A percentile compares a stretch with the other conserved stretches of the same genome.
phyloP scores from a whole-genome alignment of 352 stramenopile species.

The Elongisporangium senticosum region DNA sequence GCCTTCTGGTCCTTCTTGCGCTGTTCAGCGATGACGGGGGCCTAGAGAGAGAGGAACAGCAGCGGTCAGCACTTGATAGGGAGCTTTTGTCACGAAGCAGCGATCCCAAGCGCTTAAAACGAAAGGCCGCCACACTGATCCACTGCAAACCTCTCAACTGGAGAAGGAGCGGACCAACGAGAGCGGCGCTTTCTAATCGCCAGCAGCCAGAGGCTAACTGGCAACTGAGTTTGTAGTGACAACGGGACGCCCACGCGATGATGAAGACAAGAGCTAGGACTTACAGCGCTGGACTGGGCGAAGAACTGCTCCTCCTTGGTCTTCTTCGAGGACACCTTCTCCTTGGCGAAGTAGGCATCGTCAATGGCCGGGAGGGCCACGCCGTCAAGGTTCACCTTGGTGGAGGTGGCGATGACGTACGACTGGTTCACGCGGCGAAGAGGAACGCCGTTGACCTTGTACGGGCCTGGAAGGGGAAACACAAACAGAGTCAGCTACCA shows the following conservation, averaged over 20 bases:
- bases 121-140: slow-evolving; percentile 4
- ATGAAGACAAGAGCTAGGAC: slow-evolving; percentile 12
- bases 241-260: background rate
- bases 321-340: slow-evolving; percentile 85
- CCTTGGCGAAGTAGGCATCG: slow-evolving; percentile 97
- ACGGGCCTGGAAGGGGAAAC: slow-evolving; percentile 82
- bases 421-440: slow-evolving; percentile 97
- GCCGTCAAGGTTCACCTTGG: slow-evolving; percentile 93
- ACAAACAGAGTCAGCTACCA: slow-evolving; percentile 1
- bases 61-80: slow-evolving; percentile 35
- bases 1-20: slow-evolving; percentile 98
- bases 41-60: slow-evolving; percentile 20
- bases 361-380: slow-evolving; percentile 92
- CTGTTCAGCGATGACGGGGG: slow-evolving; percentile 93
- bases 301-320: slow-evolving; percentile 98
- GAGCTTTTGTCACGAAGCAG: slow-evolving; percentile 82
- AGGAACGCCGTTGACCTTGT: slow-evolving; percentile 99
- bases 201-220: background rate
- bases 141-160: slow-evolving; percentile 17
- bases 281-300: slow-evolving; percentile 82
- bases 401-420: slow-evolving; percentile 98
- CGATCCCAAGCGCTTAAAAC: slow-evolving; percentile 89
- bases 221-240: slow-evolving; percentile 12
- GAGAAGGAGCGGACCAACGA: background rate
- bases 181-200: background rate